Evolutionary conservation across 1,284 basidiomycete species (phyloP).

Genomic region (Apiotrichum siamense): DNA sequence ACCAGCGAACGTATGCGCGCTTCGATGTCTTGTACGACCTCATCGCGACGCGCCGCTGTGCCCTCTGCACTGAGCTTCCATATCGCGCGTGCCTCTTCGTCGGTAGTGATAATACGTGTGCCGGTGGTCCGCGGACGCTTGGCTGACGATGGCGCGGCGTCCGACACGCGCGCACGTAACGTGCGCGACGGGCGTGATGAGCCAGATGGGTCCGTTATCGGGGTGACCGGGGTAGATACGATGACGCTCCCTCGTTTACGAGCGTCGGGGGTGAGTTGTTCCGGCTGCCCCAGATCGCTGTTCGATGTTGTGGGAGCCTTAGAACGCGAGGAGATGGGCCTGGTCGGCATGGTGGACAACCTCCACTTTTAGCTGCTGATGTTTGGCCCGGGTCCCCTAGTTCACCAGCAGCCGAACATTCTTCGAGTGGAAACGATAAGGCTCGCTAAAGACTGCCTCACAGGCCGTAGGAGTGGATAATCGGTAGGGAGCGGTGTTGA

Average conservation of each 20-base stretch:
- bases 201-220: background rate
- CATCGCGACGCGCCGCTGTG: conserved; percentile 36
- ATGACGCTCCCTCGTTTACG: background rate
- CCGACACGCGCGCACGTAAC: background rate
- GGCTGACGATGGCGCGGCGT: background rate
- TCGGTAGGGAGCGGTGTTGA: background rate
- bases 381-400: background rate
- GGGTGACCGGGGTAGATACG: background rate
- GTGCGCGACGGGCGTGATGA: background rate
- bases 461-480: too few relatives aligned
- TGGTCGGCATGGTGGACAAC: conserved; percentile 8
- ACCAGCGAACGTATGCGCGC: conserved; percentile 56
- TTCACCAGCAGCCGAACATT: too few relatives aligned
- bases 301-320: conserved; percentile 17
- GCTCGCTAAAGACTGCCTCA: too few relatives aligned
- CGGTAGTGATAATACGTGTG: conserved; percentile 13
- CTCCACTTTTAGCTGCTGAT: conserved; percentile 14
- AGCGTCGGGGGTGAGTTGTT: background rate
- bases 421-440: too few relatives aligned
- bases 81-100: conserved; percentile 25
- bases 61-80: conserved; percentile 24
- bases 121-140: background rate
- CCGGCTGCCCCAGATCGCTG: background rate
- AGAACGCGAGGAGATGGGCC: background rate
- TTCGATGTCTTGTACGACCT: conserved; percentile 57